phyloP scores from a whole-genome alignment of 2,329 filamentous ascomycete species.

The Helminthosporium solani region DNA sequence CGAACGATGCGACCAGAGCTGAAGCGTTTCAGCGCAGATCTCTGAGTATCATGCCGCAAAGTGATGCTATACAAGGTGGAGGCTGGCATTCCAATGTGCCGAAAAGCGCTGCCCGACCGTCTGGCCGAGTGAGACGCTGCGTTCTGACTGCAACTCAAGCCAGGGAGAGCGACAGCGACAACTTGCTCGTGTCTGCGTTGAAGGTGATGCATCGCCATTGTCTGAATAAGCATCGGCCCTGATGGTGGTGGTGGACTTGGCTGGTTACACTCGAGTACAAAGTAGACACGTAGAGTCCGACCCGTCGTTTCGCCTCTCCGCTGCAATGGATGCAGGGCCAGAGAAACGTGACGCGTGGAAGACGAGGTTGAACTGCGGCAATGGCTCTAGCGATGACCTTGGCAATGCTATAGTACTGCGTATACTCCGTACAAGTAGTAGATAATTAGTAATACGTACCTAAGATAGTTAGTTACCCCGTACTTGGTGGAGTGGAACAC shows the following conservation, averaged over 20 bases:
- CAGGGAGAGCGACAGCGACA: not conserved
- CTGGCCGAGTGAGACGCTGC: conserved; percentile 3
- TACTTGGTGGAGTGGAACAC: not conserved
- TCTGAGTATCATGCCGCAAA: not conserved
- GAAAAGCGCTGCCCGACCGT: conserved; percentile 16
- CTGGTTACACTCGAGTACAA: conserved; percentile 21
- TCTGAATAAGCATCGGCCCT: conserved; percentile 18
- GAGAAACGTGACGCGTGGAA: not conserved
- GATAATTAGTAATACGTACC: no score
- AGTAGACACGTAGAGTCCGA: conserved; percentile 6
- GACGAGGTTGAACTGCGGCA: not conserved
- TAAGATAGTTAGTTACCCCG: no score
- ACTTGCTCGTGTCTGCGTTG: conserved; percentile 12
- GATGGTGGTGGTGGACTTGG: conserved; percentile 11
- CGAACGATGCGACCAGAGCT: not conserved
- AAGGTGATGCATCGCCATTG: conserved; percentile 5
- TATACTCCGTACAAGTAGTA: no score
- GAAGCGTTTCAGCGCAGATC: not conserved
- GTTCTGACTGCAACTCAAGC: conserved; percentile 9
- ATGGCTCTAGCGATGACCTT: not conserved
- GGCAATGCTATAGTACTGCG: no score
- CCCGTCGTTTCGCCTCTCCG: conserved; percentile 7
- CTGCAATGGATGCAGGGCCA: not conserved
- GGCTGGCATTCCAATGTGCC: conserved; percentile 6
- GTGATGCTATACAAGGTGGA: not conserved